Percentiles rank a stretch among this genome's conserved stretches.
Conservation (phyloP, 2,329 filamentous ascomycete genomes). For the Trichoderma cornu-damae region DNA sequence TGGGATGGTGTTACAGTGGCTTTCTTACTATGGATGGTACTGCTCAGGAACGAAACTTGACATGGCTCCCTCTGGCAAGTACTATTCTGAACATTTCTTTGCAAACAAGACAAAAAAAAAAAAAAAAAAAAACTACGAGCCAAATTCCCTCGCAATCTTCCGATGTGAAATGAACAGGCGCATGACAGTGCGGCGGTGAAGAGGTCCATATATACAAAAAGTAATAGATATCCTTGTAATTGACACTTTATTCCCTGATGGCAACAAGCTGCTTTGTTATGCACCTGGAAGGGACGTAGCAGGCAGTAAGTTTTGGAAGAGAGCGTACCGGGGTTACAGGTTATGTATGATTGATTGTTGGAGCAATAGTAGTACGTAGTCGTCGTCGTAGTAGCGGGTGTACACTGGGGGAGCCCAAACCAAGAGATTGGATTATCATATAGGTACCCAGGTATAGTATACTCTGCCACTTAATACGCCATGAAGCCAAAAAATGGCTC, state of each 20-base stretch:
- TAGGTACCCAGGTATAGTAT: too few relatives aligned
- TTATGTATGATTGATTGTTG: too few relatives aligned
- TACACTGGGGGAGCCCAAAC: too few relatives aligned
- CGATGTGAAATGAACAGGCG: constrained; percentile 16
- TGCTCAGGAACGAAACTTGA: constrained; percentile 44
- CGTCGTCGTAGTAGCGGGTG: too few relatives aligned
- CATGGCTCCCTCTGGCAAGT: constrained; percentile 45
- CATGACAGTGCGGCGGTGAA: constrained; percentile 1
- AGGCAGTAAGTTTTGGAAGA: too few relatives aligned
- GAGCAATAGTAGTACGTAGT: too few relatives aligned
- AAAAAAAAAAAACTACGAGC: constrained; percentile 27
- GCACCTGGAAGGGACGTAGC: neutral
- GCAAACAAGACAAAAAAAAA: constrained; percentile 34
- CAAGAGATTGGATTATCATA: too few relatives aligned
- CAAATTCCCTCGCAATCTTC: constrained; percentile 11
- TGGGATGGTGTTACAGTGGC: constrained; percentile 61
- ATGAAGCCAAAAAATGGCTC: too few relatives aligned
- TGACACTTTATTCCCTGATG: neutral
- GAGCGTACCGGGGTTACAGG: too few relatives aligned
- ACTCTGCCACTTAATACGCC: too few relatives aligned
- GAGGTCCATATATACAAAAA: constrained; percentile 1
- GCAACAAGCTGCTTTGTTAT: neutral
- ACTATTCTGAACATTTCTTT: constrained; percentile 46
- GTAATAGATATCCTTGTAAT: constrained; percentile 12
- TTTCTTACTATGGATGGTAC: constrained; percentile 54